phyloP scores from a whole-genome alignment of 257 asterid species.

The Primulina eburnea region DNA sequence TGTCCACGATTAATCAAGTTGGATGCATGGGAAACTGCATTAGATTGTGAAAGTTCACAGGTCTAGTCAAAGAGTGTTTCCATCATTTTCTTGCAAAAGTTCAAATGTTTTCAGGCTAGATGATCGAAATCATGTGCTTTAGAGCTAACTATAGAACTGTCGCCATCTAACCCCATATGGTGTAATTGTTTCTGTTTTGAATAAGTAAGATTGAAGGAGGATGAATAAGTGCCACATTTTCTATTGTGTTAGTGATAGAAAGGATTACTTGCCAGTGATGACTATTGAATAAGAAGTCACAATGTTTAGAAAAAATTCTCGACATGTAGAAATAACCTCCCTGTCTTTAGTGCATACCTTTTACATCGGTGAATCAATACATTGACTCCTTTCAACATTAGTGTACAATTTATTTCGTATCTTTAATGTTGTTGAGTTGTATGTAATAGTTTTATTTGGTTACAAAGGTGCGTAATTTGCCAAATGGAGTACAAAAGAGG shows the following conservation, averaged over 20 bases:
- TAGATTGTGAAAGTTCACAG: background rate
- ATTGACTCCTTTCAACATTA: background rate
- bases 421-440: background rate
- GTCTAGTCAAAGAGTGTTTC: background rate
- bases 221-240: too few species aligned
- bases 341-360: background rate
- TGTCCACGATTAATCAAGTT: background rate
- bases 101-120: background rate
- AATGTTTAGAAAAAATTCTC: background rate
- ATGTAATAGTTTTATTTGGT: conserved; percentile 10
- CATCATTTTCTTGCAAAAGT: background rate
- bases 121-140: too few species aligned
- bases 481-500: conserved; percentile 96
- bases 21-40: background rate
- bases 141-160: background rate
- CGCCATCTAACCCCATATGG: background rate
- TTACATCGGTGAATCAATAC: background rate
- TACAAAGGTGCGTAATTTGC: conserved; percentile 85
- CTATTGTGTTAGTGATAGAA: too few species aligned
- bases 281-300: background rate
- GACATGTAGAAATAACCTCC: background rate
- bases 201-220: background rate
- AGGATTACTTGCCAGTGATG: too few species aligned
- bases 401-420: too few species aligned
- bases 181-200: background rate